These are phyloP conservation scores for Ascosphaera apis DNA, from an alignment of 2,329 filamentous ascomycete genomes.

Conservation along the genomic window DNA sequence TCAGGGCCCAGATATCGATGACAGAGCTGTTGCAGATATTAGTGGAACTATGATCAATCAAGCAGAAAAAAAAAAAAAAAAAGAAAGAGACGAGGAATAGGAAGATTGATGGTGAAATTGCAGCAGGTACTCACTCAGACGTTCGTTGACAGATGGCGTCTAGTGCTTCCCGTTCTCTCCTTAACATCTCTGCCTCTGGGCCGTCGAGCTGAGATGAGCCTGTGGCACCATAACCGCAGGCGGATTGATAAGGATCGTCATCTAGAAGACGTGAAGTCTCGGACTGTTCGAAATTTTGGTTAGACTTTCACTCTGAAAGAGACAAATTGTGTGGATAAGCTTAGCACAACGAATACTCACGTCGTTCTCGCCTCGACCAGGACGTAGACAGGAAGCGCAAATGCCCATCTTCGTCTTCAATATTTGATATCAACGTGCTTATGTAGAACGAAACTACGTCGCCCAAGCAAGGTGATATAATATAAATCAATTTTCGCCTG, in stretches of 20 bases:
- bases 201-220: constrained; percentile 15
- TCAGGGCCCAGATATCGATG: constrained; percentile 19
- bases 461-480: too few relatives aligned
- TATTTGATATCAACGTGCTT: background rate
- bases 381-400: constrained; percentile 22
- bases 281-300: constrained; percentile 8
- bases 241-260: constrained; percentile 21
- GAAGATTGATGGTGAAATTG: background rate
- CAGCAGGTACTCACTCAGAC: constrained; percentile 18
- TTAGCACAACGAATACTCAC: constrained; percentile 11
- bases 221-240: constrained; percentile 21
- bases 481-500: too few relatives aligned
- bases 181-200: constrained; percentile 19
- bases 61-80: constrained; percentile 2
- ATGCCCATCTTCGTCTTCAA: constrained; percentile 17
- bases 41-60: too few relatives aligned
- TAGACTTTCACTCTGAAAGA: background rate
- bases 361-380: constrained; percentile 15
- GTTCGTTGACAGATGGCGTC: constrained; percentile 24
- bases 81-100: background rate
- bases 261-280: constrained; percentile 23
- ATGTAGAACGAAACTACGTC: too few relatives aligned
- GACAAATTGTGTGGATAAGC: constrained; percentile 3
- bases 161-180: constrained; percentile 21
- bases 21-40: constrained; percentile 13